Evolutionary conservation across 2,329 filamentous ascomycete species (phyloP).

Genomic region (Cladosporium sp.): DNA sequence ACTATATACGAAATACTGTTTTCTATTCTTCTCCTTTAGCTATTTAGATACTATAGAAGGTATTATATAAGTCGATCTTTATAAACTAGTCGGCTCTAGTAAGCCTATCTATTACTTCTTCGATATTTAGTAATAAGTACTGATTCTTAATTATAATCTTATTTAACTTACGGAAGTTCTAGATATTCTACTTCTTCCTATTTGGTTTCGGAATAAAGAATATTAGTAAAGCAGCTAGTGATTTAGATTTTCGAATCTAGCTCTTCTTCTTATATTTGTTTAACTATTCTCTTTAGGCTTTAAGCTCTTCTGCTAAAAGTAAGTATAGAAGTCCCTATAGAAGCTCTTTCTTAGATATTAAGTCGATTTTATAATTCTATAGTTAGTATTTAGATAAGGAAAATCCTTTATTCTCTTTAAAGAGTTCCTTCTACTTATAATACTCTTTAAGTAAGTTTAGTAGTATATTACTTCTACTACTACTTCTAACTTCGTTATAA

Average conservation of each 20-base stretch:
- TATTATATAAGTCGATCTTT: constrained; percentile 22
- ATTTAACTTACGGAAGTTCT: constrained; percentile 27
- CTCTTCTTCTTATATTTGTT: constrained; percentile 8
- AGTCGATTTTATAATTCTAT: constrained; percentile 16
- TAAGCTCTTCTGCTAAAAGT: constrained; percentile 13
- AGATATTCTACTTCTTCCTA: constrained; percentile 17
- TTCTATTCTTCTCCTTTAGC: constrained; percentile 24
- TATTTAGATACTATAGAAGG: constrained; percentile 26
- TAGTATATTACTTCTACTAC: constrained; percentile 1
- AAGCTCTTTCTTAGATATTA: constrained; percentile 13
- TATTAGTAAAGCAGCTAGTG: constrained; percentile 12
- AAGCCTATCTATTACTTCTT: constrained; percentile 20
- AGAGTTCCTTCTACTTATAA: constrained; percentile 15
- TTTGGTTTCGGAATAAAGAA: constrained; percentile 25
- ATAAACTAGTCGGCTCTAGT: constrained; percentile 18
- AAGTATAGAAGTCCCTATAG: constrained; percentile 15
- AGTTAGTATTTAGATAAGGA: constrained; percentile 15
- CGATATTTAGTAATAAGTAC: constrained; percentile 24
- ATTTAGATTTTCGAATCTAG: constrained; percentile 13
- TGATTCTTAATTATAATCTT: constrained; percentile 26
- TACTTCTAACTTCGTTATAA: constrained; percentile 5
- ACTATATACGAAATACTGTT: constrained; percentile 19
- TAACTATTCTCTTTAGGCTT: constrained; percentile 9
- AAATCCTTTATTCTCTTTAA: constrained; percentile 15
- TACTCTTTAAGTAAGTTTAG: constrained; percentile 14